These are phyloP conservation scores for Trichoderma harzianum DNA, from an alignment of 2,329 filamentous ascomycete genomes.

Conservation along the genomic window DNA sequence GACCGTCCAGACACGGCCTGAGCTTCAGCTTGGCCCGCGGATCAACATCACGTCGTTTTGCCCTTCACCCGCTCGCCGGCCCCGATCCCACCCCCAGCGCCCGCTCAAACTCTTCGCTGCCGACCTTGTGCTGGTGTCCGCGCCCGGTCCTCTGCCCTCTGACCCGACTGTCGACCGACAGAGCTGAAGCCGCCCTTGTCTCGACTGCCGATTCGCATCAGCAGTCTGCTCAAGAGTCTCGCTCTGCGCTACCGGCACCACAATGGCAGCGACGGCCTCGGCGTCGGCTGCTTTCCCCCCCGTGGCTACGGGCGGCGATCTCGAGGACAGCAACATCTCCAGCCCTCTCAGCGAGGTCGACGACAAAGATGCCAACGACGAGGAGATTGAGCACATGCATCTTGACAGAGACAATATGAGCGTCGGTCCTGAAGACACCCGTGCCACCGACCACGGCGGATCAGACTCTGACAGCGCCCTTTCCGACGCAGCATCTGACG, in stretches of 20 bases:
- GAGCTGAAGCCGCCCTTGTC: constrained; percentile 9
- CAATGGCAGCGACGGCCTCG: constrained; percentile 54
- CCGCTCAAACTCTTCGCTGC: constrained; percentile 12
- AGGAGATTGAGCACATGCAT: constrained; percentile 59
- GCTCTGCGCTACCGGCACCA: constrained; percentile 22
- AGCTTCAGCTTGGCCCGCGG: neutral
- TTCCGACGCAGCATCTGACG: constrained; percentile 49
- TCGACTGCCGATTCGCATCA: neutral
- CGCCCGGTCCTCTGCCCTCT: constrained; percentile 3
- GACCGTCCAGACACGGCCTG: neutral
- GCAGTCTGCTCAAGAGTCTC: constrained; percentile 16
- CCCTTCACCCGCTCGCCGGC: neutral
- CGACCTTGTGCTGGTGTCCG: constrained; percentile 4
- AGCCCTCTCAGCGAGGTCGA: constrained; percentile 93
- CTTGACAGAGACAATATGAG: constrained; percentile 35
- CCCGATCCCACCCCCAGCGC: constrained; percentile 3
- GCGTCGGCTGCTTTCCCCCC: constrained; percentile 49
- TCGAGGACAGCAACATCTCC: constrained; percentile 69
- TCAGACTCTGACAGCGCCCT: constrained; percentile 52
- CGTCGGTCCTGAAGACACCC: constrained; percentile 27
- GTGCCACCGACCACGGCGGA: constrained; percentile 31
- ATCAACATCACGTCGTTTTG: neutral
- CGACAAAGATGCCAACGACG: constrained; percentile 70
- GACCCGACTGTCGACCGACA: neutral
- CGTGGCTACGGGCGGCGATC: constrained; percentile 38